Percentiles rank a stretch among this genome's conserved stretches.
phyloP scores from a whole-genome alignment of 768 basidiomycete genomes.

The Panaeolus cyanescens region DNA sequence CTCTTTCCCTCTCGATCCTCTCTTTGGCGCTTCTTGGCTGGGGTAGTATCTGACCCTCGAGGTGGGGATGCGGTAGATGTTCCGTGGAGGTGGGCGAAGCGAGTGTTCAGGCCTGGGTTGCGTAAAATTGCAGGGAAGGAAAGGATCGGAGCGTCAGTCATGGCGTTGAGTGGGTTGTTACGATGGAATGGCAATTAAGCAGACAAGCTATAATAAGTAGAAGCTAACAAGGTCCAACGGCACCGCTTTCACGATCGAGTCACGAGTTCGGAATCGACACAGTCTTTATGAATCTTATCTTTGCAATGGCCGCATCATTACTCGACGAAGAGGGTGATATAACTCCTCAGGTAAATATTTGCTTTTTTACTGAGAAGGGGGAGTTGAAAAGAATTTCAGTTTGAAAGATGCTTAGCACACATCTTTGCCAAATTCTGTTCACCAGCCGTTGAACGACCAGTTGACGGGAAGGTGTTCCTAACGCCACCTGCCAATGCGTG shows the following conservation, averaged over 20 bases:
- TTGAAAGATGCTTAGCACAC: conserved; percentile 70
- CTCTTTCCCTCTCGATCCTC: conserved; percentile 78
- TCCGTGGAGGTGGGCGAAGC: conserved; percentile 56
- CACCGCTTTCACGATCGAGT: background rate
- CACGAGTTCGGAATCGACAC: background rate
- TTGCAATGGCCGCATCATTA: conserved; percentile 41
- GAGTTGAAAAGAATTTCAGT: conserved; percentile 34
- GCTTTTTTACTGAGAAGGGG: background rate
- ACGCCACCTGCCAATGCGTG: conserved; percentile 57
- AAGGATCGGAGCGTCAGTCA: conserved; percentile 37
- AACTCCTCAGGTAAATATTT: conserved; percentile 53
- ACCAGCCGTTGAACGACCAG: conserved; percentile 32
- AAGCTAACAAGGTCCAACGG: background rate
- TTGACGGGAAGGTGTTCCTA: conserved; percentile 31
- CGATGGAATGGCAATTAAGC: background rate
- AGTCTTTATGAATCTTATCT: background rate
- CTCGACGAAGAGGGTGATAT: conserved; percentile 74
- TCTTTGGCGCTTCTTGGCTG: conserved; percentile 38
- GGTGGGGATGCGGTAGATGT: background rate
- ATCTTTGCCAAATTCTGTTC: conserved; percentile 81
- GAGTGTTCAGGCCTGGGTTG: conserved; percentile 51
- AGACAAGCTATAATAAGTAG: background rate
- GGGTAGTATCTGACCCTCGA: conserved; percentile 11
- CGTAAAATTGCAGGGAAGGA: conserved; percentile 76
- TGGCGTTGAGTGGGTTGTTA: background rate